Percentiles rank a stretch among this genome's conserved stretches.
Evolutionary conservation across 768 basidiomycete genomes (phyloP).

Genomic region (Boletus sp.): DNA sequence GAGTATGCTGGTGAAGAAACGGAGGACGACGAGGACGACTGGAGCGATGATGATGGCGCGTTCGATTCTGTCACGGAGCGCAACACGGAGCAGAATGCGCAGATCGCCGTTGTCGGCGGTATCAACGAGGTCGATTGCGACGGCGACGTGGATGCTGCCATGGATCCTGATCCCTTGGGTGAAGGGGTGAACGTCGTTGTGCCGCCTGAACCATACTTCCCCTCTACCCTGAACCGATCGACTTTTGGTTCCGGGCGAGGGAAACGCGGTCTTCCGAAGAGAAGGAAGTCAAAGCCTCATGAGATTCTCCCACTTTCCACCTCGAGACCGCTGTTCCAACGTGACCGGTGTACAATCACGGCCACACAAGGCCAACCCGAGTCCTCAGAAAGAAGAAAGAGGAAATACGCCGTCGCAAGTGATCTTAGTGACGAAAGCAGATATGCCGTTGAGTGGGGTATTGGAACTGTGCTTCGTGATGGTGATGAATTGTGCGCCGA

Average conservation of each 20-base stretch:
- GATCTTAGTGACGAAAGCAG: constrained; percentile 93
- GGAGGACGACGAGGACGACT: constrained; percentile 59
- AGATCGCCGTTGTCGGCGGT: constrained; percentile 36
- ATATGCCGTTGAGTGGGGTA: constrained; percentile 97
- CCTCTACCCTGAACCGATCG: constrained; percentile 62
- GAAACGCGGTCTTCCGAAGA: constrained; percentile 40
- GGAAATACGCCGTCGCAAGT: constrained; percentile 84
- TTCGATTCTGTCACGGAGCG: constrained; percentile 82
- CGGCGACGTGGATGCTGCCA: constrained; percentile 49
- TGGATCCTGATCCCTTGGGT: constrained; percentile 80
- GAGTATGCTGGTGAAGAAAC: constrained; percentile 50
- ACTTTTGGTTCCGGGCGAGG: constrained; percentile 36
- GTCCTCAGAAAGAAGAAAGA: constrained; percentile 53
- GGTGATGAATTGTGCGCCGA: constrained; percentile 83
- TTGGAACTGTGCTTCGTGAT: constrained; percentile 92
- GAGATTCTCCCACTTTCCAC: constrained; percentile 67
- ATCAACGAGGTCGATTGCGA: constrained; percentile 38
- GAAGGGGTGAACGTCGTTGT: constrained; percentile 91
- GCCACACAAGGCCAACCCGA: constrained; percentile 84
- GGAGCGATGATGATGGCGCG: constrained; percentile 51
- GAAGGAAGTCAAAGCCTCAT: constrained; percentile 60
- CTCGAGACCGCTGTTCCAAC: constrained; percentile 79
- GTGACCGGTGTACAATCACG: constrained; percentile 90
- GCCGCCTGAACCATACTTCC: constrained; percentile 81
- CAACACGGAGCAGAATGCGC: constrained; percentile 85